Conservation (phyloP, 495 filamentous ascomycete genomes). For the Penicillium odoratum region DNA sequence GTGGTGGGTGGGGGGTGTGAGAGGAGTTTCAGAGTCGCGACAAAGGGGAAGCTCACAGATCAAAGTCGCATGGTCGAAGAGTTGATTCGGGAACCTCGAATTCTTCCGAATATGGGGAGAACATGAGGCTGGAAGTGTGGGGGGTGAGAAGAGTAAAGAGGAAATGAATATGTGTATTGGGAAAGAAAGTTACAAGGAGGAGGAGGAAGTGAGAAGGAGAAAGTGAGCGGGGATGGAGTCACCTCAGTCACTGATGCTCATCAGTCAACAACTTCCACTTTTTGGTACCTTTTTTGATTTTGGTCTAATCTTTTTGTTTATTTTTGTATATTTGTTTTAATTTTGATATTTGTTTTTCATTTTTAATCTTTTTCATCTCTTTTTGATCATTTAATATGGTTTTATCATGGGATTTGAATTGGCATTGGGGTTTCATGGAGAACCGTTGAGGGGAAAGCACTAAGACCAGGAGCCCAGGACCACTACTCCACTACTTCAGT, state of each 20-base stretch:
- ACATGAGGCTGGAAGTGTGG: conserved; percentile 30
- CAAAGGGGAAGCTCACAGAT: conserved; percentile 24
- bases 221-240: conserved; percentile 32
- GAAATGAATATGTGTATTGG: conserved; percentile 20
- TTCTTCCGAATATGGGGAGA: conserved; percentile 37
- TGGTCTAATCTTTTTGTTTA: neutral
- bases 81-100: conserved; percentile 35
- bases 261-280: conserved; percentile 1
- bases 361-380: neutral
- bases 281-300: neutral
- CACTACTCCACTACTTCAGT: no score
- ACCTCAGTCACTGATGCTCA: conserved; percentile 18
- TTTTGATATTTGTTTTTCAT: neutral
- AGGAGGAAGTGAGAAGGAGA: conserved; percentile 12
- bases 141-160: conserved; percentile 8
- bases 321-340: neutral
- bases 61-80: conserved; percentile 37
- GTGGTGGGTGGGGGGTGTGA: neutral
- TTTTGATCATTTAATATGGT: neutral
- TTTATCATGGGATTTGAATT: neutral
- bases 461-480: no score
- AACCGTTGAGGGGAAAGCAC: neutral
- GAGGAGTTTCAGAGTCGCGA: neutral
- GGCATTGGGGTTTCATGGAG: neutral
- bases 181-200: conserved; percentile 19